Evolutionary conservation across 768 basidiomycete species (phyloP).

Genomic region (Pleurotus djamor): DNA sequence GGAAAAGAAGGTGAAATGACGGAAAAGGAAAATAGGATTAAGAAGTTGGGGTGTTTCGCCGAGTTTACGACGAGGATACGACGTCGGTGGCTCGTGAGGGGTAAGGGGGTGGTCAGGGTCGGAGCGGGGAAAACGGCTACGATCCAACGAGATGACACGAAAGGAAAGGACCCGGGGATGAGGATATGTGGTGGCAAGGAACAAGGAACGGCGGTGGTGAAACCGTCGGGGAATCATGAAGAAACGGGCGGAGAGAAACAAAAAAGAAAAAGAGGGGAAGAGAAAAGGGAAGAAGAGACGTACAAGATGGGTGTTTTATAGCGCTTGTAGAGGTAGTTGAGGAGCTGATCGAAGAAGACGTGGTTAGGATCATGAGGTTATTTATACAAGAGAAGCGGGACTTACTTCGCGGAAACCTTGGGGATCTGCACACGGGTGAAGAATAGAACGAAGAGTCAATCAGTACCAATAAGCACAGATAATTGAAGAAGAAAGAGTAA

Average conservation of each 20-base stretch:
- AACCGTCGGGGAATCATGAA: background rate
- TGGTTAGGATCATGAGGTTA: background rate
- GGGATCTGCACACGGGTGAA: constrained; percentile 34
- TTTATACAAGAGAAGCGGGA: background rate
- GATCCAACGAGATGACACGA: background rate
- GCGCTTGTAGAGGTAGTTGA: constrained; percentile 70
- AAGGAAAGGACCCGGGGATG: background rate
- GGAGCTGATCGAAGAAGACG: constrained; percentile 30
- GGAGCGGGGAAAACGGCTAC: background rate
- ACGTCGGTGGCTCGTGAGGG: no score
- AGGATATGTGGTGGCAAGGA: background rate
- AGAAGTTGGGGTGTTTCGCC: no score
- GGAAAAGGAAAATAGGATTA: no score
- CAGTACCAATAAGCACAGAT: background rate
- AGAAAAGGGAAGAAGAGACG: background rate
- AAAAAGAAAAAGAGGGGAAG: background rate
- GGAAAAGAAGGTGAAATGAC: no score
- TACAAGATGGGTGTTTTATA: constrained; percentile 24
- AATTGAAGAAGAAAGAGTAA: background rate
- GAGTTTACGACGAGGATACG: no score
- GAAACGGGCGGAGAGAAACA: background rate
- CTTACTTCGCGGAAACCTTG: constrained; percentile 63
- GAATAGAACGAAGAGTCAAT: background rate
- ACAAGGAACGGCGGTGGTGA: background rate
- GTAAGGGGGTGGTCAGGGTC: background rate